Evolutionary conservation across 2,329 filamentous ascomycete genomes (phyloP), one percentile per base, ranked within the genome.

Genomic region (Ceratocystis huliohia): DNA sequence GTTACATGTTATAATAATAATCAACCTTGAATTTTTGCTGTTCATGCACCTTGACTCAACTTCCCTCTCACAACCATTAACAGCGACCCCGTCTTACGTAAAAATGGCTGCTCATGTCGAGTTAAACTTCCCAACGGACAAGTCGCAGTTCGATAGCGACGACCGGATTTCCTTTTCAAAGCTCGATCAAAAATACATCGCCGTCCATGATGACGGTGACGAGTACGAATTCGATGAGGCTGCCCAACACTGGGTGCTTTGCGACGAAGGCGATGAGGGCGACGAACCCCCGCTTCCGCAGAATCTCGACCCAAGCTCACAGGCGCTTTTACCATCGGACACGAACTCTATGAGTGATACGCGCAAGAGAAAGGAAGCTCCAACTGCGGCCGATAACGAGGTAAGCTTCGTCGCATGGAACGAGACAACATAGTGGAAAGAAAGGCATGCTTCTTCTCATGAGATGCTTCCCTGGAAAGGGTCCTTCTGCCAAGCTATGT

Each of bases 131-230:
- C 84, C 84, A 25, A 84, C 79, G 20, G 78, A 89, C 67, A 80
- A 82, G 15, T 80, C 83, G 66, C 82, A 88, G 61, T 95, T 96
- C 74, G 86, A 88, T 71, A 78, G 78, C 67, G 91, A 96, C 74
- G 83, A 89, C 33, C 88, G 92, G 71, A 89, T 96, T 72, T 93
- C 90, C 5, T 96, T 88, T 77, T 93, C 89, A n/a, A 88, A 84
- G 73, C 80, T 90, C 69, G 88, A 93, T 75, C 81, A 85, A 73
- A 93, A 91, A 74, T 93, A 87, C 77, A 84, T 94, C 65, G 84
- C 94, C 6, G 91, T 96, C 69, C 88, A 89, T 67, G 89, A 91
- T 61, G 86, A 94, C 73, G 91, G 90, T 64, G 83, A 85, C 69
- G 92, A 96, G 75, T 96, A 87, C 77, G 88, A 92, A 74, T 96